These are phyloP conservation scores for Aristolochia californica DNA, from an alignment of 164 flowering plant species.

Conservation along the genomic window DNA sequence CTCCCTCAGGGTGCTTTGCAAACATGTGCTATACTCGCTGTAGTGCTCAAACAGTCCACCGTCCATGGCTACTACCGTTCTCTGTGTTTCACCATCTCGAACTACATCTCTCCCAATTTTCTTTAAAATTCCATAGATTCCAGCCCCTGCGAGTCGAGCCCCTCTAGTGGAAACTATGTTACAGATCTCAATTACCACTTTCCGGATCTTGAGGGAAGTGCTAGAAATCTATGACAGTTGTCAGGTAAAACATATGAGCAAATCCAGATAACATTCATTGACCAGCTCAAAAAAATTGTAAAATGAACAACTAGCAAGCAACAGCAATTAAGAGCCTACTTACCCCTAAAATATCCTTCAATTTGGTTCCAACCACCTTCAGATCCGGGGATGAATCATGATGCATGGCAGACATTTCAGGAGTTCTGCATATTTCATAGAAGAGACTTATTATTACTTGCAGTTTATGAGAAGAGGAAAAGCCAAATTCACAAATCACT, in stretches of 20 bases:
- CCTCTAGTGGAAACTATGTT: constrained; percentile 80
- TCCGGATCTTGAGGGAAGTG: constrained; percentile 68
- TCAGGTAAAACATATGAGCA: too few relatives aligned
- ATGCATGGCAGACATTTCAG: constrained; percentile 95
- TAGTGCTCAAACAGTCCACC: constrained; percentile 90
- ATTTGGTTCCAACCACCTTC: constrained; percentile 61
- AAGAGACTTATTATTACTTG: neutral
- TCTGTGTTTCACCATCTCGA: constrained; percentile 46
- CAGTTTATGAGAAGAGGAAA: neutral
- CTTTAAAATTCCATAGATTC: constrained; percentile 78
- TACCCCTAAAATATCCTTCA: constrained; percentile 86
- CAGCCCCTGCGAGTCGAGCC: constrained; percentile 88
- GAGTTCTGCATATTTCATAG: constrained; percentile 53
- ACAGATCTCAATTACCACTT: constrained; percentile 67
- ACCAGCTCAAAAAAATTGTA: neutral
- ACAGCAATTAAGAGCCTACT: neutral
- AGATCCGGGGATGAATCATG: constrained; percentile 82
- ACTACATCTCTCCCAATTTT: constrained; percentile 66
- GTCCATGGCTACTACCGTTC: constrained; percentile 68
- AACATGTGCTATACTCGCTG: constrained; percentile 42
- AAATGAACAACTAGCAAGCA: too few relatives aligned
- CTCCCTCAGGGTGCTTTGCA: constrained; percentile 65
- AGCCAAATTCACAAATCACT: neutral
- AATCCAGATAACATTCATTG: neutral
- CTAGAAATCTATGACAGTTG: constrained; percentile 46